These are phyloP conservation scores for Alternaria arborescens DNA, from an alignment of 2,329 filamentous ascomycete genomes.

Conservation along the genomic window DNA sequence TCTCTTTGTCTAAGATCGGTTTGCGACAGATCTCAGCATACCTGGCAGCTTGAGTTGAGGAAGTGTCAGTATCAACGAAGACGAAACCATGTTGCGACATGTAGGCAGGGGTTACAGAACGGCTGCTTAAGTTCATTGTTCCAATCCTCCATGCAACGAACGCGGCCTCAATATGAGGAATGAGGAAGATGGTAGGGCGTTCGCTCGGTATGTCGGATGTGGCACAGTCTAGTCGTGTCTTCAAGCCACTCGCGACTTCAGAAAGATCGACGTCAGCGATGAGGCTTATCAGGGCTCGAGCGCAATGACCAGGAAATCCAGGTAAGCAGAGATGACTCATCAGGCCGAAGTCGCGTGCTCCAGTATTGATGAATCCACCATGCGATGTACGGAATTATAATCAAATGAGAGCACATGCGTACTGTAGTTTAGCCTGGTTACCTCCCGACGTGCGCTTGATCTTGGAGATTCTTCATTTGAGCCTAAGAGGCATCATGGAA, in stretches of 20 bases:
- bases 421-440: not conserved
- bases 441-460: not conserved
- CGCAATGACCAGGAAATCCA: not conserved
- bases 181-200: not conserved
- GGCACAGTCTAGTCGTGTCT: not conserved
- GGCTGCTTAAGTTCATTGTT: not conserved
- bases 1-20: not conserved
- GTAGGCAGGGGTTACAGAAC: not conserved
- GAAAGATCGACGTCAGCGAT: not conserved
- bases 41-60: not conserved
- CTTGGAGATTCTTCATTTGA: not conserved
- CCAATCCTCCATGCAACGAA: not conserved
- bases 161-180: not conserved
- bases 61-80: not conserved
- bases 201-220: not conserved
- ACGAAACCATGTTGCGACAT: not conserved
- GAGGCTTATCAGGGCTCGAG: not conserved
- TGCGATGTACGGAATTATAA: not conserved
- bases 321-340: constrained; percentile 4
- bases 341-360: not conserved
- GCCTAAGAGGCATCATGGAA: not conserved
- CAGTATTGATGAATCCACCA: not conserved
- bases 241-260: not conserved
- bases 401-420: not conserved
- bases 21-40: not conserved